These are phyloP conservation scores for Gnaphalium uliginosum DNA, from an alignment of 129 eudicot genomes.

Conservation along the genomic window DNA sequence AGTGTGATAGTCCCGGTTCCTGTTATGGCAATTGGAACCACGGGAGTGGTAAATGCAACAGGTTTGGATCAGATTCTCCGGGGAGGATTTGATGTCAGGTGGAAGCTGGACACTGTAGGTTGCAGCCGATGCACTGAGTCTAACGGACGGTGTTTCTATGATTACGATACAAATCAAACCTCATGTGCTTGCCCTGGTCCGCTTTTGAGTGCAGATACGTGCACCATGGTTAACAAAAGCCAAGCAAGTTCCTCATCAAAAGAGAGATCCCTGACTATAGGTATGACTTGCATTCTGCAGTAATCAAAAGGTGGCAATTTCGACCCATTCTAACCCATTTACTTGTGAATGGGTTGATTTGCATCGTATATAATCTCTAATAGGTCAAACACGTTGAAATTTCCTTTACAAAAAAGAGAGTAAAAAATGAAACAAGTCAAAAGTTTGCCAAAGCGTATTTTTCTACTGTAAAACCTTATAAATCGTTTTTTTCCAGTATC, in stretches of 20 bases:
- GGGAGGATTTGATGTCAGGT: slow-evolving; percentile 48
- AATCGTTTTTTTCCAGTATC: neutral
- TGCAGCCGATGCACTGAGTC: slow-evolving; percentile 45
- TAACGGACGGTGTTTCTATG: slow-evolving; percentile 45
- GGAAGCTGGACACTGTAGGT: slow-evolving; percentile 29
- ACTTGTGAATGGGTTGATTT: neutral
- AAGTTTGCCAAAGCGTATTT: neutral
- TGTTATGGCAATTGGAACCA: slow-evolving; percentile 20
- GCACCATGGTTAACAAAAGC: slow-evolving; percentile 31
- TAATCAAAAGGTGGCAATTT: neutral
- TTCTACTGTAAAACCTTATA: neutral
- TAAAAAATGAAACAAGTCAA: neutral
- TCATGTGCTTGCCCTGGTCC: slow-evolving; percentile 43
- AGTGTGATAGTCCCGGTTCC: slow-evolving; percentile 54
- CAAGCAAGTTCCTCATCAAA: slow-evolving; percentile 27
- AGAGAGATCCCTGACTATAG: slow-evolving; percentile 31
- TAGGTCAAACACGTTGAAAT: neutral
- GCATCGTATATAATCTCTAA: neutral
- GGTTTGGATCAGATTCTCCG: slow-evolving; percentile 35
- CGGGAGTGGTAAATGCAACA: slow-evolving; percentile 29
- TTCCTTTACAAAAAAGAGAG: too few species aligned
- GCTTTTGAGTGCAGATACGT: slow-evolving; percentile 16
- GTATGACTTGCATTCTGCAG: slow-evolving; percentile 21
- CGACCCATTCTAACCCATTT: neutral
- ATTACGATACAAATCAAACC: slow-evolving; percentile 24